A percentile compares a stretch with the other conserved stretches of the same genome.
Evolutionary conservation across 805 yeast genomes (phyloP).

Genomic region (Myxozyma neotropica): DNA sequence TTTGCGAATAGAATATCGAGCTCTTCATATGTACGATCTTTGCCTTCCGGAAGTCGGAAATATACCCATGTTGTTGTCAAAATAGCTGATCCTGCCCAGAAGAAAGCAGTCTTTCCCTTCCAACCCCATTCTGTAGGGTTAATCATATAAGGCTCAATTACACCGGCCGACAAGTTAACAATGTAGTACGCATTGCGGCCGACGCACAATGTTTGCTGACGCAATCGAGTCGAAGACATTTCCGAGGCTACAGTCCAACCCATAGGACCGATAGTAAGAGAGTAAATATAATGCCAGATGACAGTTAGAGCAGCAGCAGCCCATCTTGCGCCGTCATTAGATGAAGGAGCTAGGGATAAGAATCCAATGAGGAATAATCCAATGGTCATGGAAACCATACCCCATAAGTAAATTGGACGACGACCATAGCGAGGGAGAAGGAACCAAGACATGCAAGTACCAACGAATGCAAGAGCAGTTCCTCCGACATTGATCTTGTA

Average conservation of each 20-base stretch:
- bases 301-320: slow-evolving; percentile 49
- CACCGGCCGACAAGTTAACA: slow-evolving; percentile 28
- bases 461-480: neutral
- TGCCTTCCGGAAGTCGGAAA: slow-evolving; percentile 62
- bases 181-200: slow-evolving; percentile 44
- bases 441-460: slow-evolving; percentile 13
- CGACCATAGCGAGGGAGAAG: slow-evolving; percentile 5
- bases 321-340: slow-evolving; percentile 20
- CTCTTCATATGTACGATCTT: slow-evolving; percentile 61
- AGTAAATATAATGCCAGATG: slow-evolving; percentile 50
- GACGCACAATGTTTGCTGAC: slow-evolving; percentile 49
- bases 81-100: slow-evolving; percentile 45
- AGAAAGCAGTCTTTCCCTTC: slow-evolving; percentile 16
- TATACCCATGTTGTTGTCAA: slow-evolving; percentile 49
- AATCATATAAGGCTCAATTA: slow-evolving; percentile 51
- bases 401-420: slow-evolving; percentile 28
- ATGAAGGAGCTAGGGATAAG: slow-evolving; percentile 22
- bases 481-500: slow-evolving; percentile 9
- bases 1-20: slow-evolving; percentile 56
- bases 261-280: slow-evolving; percentile 51
- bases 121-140: slow-evolving; percentile 48
- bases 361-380: slow-evolving; percentile 30
- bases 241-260: slow-evolving; percentile 49
- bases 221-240: slow-evolving; percentile 48
- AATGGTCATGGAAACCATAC: slow-evolving; percentile 15